Evolutionary conservation across 352 stramenopile genomes (phyloP), one percentile per base, ranked within the genome.

Genomic region (Pythium rishiriense): DNA sequence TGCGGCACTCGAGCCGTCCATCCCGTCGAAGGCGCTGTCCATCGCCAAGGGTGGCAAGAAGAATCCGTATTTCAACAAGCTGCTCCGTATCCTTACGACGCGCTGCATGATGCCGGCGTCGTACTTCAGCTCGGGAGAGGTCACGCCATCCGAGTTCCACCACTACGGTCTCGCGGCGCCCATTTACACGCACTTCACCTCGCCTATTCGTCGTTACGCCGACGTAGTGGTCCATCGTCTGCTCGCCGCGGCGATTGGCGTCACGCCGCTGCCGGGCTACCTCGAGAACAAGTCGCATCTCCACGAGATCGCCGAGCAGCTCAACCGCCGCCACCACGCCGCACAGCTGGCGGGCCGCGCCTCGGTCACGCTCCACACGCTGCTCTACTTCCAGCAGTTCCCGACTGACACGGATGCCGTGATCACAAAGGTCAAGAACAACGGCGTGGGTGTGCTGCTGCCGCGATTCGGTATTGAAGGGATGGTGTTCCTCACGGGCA

Each of bases 101-200:
- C 87, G 96, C 25, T 99, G 97, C 74, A 99, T 99, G 97, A 98
- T 97, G 75, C 97, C 97, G 10, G 97, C 97, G 12, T 94, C 98
- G 52, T 99, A 99, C 73, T 99, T 99, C 68, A 98, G 93, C 64
- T 99, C 95, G 14, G 97, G 96, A 50, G 97, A 99, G 66, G 87
- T 98, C 29, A 79, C 95, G 22, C 89, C 96, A 6, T 91, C 88
- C 8, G 95, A 99, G 68, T 99, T 97, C 85, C 93, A 98, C 62
- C 98, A 99, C 78, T 99, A 99, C 72, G 94, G 98, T 33, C 84
- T 99, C 11, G 97, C 97, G 12, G 97, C 97, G 10, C 94, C 96
- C 6, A 98, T 99, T 26, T 99, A 99, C 78, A 99, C 97, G 33
- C 97, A 99, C 76, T 99, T 99, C 70, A 99, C 98, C 29, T 98